Evolutionary conservation across 208 protist species (phyloP).

Genomic region (Wallacemonas sp.): DNA sequence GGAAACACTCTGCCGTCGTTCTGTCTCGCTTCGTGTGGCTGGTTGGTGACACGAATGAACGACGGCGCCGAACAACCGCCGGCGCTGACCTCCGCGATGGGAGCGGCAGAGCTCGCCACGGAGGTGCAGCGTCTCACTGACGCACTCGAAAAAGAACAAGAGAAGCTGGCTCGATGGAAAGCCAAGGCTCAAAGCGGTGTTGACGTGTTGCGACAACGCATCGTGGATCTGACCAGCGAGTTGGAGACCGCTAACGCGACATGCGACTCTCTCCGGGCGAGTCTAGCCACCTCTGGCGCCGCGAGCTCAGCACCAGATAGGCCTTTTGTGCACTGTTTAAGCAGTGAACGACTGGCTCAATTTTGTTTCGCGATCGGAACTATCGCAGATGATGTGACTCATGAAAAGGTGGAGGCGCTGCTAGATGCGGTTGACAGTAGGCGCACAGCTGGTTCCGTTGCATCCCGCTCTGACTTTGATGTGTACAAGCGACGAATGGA

Average conservation of each 20-base stretch:
- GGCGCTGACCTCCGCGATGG: background rate
- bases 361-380: no score
- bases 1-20: background rate
- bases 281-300: background rate
- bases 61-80: no score
- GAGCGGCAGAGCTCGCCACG: background rate
- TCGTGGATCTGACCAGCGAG: constrained; percentile 48
- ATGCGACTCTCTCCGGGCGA: background rate
- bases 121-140: constrained; percentile 35
- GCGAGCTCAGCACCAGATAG: background rate
- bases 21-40: background rate
- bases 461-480: constrained; percentile 14
- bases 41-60: background rate
- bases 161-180: constrained; percentile 77
- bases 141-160: constrained; percentile 51
- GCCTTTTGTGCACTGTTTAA: no score
- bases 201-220: constrained; percentile 62
- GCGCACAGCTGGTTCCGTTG: no score
- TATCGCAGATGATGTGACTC: no score
- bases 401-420: no score
- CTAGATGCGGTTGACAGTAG: no score
- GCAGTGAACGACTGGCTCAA: no score
- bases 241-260: constrained; percentile 18
- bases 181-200: constrained; percentile 72
- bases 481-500: constrained; percentile 36